Evolutionary conservation across 2,329 filamentous ascomycete species (phyloP).

Genomic region (Pseudogymnoascus pannorum): DNA sequence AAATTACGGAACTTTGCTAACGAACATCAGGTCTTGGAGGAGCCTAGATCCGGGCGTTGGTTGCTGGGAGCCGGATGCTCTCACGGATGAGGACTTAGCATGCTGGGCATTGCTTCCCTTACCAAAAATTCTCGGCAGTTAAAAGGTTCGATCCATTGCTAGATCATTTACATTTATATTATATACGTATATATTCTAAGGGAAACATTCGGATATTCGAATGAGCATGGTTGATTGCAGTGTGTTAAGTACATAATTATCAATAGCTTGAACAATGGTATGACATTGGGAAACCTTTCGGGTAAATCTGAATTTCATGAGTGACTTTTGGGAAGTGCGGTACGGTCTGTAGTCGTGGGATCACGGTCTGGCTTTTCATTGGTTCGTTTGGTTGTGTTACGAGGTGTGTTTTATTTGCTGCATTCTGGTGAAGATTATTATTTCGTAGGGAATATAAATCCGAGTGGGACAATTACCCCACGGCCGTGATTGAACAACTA

Average conservation of each 20-base stretch:
- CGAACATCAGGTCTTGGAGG: conserved; percentile 1
- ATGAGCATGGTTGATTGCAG: not conserved
- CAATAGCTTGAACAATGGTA: not conserved
- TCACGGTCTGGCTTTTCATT: no score
- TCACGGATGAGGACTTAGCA: not conserved
- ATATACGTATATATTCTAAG: not conserved
- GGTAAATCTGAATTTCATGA: no score
- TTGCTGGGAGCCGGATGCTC: not conserved
- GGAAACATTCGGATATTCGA: not conserved
- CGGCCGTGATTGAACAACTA: no score
- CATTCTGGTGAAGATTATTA: no score
- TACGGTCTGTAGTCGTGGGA: no score
- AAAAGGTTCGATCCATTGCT: not conserved
- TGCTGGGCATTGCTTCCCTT: not conserved
- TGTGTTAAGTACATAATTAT: not conserved
- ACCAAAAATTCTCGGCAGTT: not conserved
- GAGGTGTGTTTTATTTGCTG: no score
- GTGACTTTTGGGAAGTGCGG: no score
- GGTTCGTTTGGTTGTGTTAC: no score
- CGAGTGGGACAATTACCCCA: no score
- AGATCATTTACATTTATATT: not conserved
- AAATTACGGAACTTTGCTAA: not conserved
- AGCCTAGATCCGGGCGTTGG: not conserved
- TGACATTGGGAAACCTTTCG: not conserved
- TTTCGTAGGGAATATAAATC: no score